Base-by-base conservation (phyloP, 495 filamentous ascomycete genomes). In the Penicillium waksmanii region DNA sequence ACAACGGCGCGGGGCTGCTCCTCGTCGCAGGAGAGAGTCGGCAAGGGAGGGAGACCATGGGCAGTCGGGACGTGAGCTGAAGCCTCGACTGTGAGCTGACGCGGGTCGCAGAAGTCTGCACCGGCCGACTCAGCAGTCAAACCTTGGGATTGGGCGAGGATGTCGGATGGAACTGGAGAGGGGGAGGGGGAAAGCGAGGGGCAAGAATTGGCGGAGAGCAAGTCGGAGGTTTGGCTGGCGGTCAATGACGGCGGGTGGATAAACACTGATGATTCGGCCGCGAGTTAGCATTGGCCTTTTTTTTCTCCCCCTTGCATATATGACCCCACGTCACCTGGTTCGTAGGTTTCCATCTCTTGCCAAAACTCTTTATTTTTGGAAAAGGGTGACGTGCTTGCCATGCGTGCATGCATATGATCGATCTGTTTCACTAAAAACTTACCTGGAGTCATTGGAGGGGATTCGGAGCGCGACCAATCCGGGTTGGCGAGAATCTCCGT, bases 381-480 rank as follows among this genome's bases (percentile, higher is more conserved):
- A 36, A 9, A 36, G 5, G 11, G 21, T 48, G 46, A 48, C 46
- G 46, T 48, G 11, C 15, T 38, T 48, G 5, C 23, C 23, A 23
- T 23, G 23, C 21, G 11, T 48, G 46, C 46, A 48, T 48, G 42
- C 42, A 44, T 44, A 44, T 44, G 42, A 44, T 44, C 13, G n/a
- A 44, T 44, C 43, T 35, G 53, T 35, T 46, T 58, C 19, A 43
- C n/a, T 44, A 5, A 46, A 38, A 59, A 88, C 92, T 75, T 89
- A 97, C 93, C 90, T 85, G 95, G 95, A 69, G 93, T 95, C 81
- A 98, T 83, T 9, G 92, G 91, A 57, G 95, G 93, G 21, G 92
- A 96, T 17, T 82, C 83, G 43, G 85, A 87, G 66, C 85, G 85
- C 38, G 86, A 76, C 88, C 89, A 96, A 58, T 94, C 90, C 64